Evolutionary conservation across 2,329 filamentous ascomycete genomes (phyloP), one percentile per base, ranked within the genome.

Genomic region (Colletotrichum filicis): DNA sequence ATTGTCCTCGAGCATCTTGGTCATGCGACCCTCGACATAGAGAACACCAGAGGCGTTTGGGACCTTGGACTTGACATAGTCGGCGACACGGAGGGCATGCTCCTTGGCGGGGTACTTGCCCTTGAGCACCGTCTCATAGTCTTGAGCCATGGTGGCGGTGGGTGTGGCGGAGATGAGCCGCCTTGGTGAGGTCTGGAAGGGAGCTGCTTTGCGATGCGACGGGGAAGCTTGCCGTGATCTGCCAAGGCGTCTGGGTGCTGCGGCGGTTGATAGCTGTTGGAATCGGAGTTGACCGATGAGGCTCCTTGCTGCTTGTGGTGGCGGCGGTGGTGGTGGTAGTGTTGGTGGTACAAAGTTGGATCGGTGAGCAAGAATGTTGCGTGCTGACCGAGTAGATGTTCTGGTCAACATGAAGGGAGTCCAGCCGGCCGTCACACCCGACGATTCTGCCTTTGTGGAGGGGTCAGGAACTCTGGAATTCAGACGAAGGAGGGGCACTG

Each of bases 11-110:
- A 94, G 90, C 82, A 98, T 87, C 80, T 90, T 92, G 75, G 92
- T 94, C 82, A 92, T 91, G 79, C 95, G 93, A 66, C 92, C 93
- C 85, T 98, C 96, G 58, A 98, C 88, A 81, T 98, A 99, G 70
- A 99, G 88, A 22, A 96, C 87, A 60, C 95, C 95, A n/a, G 35
- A 68, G 69, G 87, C 87, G 75, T 90, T 87, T 37, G 93, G 90
- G 53, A 91, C 85, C 80, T 93, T 91, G 74, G 89, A 85, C 67
- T 89, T 88, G 75, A 98, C 92, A 81, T 92, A 93, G 73, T 94
- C 90, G 71, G 92, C 93, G n/a, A 98, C 95, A 74, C 93, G 92
- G 77, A 90, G 90, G 73, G 94, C 95, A 83, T 99, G 97, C 32
- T 89, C 87, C 86, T 98, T 98, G 78, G 93, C 96, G 28, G 97